A percentile compares a stretch with the other conserved stretches of the same genome.
phyloP scores from a whole-genome alignment of 306 rosid species.

The Prunus kanzakura region DNA sequence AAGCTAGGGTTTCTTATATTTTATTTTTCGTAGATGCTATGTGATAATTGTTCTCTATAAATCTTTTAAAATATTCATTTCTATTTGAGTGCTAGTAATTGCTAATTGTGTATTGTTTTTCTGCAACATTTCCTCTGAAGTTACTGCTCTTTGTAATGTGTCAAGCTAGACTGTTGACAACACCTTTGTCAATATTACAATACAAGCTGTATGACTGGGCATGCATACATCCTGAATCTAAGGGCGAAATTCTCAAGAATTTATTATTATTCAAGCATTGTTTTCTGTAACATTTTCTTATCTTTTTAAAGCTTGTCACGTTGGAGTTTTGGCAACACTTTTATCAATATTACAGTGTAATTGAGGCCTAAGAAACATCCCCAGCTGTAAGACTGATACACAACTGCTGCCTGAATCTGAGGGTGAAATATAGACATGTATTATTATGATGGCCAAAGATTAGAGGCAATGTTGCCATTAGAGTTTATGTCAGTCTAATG shows the following conservation, averaged over 20 bases:
- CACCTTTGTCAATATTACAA: background rate
- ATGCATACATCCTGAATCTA: background rate
- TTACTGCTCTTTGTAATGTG: background rate
- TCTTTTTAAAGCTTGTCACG: background rate
- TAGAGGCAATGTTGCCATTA: background rate
- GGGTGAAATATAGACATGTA: background rate
- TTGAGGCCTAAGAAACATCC: background rate
- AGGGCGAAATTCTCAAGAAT: background rate
- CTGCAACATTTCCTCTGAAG: background rate
- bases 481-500: background rate
- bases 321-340: background rate
- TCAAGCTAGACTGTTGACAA: background rate
- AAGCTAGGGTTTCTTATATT: background rate
- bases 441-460: background rate
- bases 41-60: background rate
- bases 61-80: background rate
- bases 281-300: background rate
- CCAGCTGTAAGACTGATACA: background rate
- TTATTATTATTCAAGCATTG: background rate
- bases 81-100: background rate
- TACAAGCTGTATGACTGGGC: background rate
- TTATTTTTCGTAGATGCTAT: background rate
- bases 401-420: background rate
- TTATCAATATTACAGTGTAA: background rate
- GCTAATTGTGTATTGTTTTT: background rate